Evolutionary conservation across 2,329 filamentous ascomycete species (phyloP), one percentile per base, ranked within the genome.

Genomic region (Fusarium cyanostomum): DNA sequence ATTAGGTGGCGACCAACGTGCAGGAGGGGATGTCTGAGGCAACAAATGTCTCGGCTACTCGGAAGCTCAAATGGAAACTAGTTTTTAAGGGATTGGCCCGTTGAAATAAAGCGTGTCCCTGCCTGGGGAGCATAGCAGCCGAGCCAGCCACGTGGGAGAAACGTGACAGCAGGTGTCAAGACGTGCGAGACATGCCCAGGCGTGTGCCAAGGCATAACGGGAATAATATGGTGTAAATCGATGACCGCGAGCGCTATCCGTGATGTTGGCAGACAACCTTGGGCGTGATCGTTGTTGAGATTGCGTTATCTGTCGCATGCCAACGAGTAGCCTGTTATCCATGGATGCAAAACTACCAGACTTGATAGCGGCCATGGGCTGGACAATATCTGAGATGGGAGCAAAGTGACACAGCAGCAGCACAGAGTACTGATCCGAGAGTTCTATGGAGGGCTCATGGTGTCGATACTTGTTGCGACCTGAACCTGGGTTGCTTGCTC

Each of bases 141-240:
- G 39, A 58, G 48, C 45, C 53, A 48, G 67, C 69, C 69, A 71
- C 69, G 69, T 71, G 69, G 69, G 49, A 62, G 53, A 49, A 67
- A 59, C 56, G 57, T 68, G 65, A 70, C 50, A 59, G 50, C 7
- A 34, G 44, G 34, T 61, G 38, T 43, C 54, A 51, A 35, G 56
- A 52, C 33, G 39, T 37, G 38, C 43, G 28, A 61, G 56, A 43
- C 24, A 45, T 39, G 35, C 18, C 44, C 28, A 46, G 48, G 45
- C 49, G 43, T 34, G 34, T 61, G 38, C 41, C 54, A 51, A 21
- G 21, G 21, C 21, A 21, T 21, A 21, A 21, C 21, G 4, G 21
- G 21, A 21, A 21, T 21, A 21, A 21, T 21, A 21, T 4, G 21
- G 21, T 24, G 41, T 49, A 61, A 59, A 61, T 52, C 46, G 53